These are phyloP conservation scores for Pharnaceum exiguum DNA, from an alignment of 148 eudicot species.

Conservation along the genomic window DNA sequence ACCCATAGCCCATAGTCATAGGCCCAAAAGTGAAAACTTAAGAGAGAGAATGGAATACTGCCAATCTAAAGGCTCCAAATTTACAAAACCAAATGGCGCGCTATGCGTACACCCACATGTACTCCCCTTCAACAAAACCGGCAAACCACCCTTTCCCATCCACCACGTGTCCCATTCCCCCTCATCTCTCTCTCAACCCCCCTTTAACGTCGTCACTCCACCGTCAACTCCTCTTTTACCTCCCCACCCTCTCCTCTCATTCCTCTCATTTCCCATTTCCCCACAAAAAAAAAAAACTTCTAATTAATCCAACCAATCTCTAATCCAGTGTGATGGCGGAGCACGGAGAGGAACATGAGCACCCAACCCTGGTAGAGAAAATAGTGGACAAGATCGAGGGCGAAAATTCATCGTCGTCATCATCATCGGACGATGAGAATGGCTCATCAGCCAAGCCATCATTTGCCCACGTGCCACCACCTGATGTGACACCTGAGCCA, in stretches of 20 bases:
- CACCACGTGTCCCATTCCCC: slow-evolving; percentile 20
- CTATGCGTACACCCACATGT: slow-evolving; percentile 20
- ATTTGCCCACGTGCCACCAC: slow-evolving; percentile 24
- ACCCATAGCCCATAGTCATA: too few species aligned
- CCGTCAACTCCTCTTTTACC: background rate
- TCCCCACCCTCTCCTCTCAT: too few species aligned
- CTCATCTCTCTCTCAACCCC: slow-evolving; percentile 11
- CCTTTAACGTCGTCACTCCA: slow-evolving; percentile 6
- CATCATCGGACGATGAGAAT: slow-evolving; percentile 37
- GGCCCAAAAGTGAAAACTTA: too few species aligned
- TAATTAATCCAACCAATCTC: too few species aligned
- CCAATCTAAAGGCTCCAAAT: too few species aligned
- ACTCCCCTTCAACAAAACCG: slow-evolving; percentile 9
- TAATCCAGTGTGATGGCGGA: slow-evolving; percentile 35
- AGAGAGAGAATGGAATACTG: background rate
- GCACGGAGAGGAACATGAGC: slow-evolving; percentile 35
- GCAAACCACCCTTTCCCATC: background rate
- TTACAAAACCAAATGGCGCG: slow-evolving; percentile 15
- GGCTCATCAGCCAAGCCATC: slow-evolving; percentile 6
- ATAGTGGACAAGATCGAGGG: slow-evolving; percentile 39
- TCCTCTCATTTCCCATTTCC: background rate
- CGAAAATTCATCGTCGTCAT: slow-evolving; percentile 38
- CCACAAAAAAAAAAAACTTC: background rate
- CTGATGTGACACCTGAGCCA: slow-evolving; percentile 24
- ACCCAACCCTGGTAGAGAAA: slow-evolving; percentile 58